phyloP scores from a whole-genome alignment of 1,139 yeast species.

The Lodderomyces metapsilosis region DNA sequence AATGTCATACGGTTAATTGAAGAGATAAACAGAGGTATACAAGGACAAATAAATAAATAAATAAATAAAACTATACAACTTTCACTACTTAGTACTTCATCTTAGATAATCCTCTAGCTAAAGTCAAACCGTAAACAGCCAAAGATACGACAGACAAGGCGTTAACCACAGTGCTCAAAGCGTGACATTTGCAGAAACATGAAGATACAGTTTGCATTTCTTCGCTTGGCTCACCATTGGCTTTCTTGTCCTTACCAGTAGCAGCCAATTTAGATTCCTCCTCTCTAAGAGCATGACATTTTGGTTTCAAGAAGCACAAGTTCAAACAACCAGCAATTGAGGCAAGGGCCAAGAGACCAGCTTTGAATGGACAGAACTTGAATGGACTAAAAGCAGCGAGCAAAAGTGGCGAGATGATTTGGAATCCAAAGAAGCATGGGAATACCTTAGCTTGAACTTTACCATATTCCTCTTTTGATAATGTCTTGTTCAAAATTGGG shows the following conservation, averaged over 20 bases:
- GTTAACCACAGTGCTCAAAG: constrained; percentile 66
- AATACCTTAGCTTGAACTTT: constrained; percentile 72
- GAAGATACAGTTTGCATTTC: constrained; percentile 58
- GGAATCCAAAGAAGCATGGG: constrained; percentile 78
- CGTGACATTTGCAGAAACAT: constrained; percentile 73
- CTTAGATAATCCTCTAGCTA: constrained; percentile 12
- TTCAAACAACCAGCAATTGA: constrained; percentile 67
- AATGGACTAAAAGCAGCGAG: constrained; percentile 74
- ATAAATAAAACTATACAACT: background rate
- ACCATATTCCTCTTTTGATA: constrained; percentile 78
- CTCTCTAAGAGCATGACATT: constrained; percentile 57
- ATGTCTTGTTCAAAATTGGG: constrained; percentile 74
- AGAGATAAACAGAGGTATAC: no score
- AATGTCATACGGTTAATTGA: no score
- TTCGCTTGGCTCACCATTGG: constrained; percentile 47
- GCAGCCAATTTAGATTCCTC: constrained; percentile 53
- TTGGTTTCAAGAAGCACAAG: constrained; percentile 63
- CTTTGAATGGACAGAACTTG: constrained; percentile 45
- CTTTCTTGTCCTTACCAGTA: constrained; percentile 28
- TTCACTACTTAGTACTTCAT: background rate
- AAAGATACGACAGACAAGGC: constrained; percentile 58
- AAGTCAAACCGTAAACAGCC: constrained; percentile 62
- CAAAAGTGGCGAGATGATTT: constrained; percentile 64
- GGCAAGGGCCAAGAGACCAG: constrained; percentile 53
- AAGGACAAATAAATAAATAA: no score